A percentile compares a stretch with the other conserved stretches of the same genome.
These are phyloP conservation scores for Aspergillus sp. DNA, from an alignment of 2,329 filamentous ascomycete species.

Conservation along the genomic window DNA sequence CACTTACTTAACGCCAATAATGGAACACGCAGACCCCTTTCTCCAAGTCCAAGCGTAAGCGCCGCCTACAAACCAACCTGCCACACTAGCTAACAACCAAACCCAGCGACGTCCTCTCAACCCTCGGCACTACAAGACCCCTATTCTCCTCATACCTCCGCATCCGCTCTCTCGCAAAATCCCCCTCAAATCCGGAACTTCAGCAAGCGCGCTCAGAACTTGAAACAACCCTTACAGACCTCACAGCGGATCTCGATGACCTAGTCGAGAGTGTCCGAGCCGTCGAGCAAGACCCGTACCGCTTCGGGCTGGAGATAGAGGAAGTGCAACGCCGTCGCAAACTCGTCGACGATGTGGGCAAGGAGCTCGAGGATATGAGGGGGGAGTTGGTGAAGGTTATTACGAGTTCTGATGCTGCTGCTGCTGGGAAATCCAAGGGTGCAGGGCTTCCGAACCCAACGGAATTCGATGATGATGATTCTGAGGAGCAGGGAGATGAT, in stretches of 20 bases:
- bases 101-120: slow-evolving; percentile 78
- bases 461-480: slow-evolving; percentile 53
- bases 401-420: slow-evolving; percentile 32
- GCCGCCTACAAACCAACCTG: neutral
- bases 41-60: slow-evolving; percentile 49
- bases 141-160: slow-evolving; percentile 94
- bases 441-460: slow-evolving; percentile 59
- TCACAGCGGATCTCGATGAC: slow-evolving; percentile 83
- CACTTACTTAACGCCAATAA: slow-evolving; percentile 17
- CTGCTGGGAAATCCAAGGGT: neutral
- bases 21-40: slow-evolving; percentile 46
- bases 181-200: slow-evolving; percentile 68
- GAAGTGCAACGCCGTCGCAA: slow-evolving; percentile 79
- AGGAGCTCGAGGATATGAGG: slow-evolving; percentile 86
- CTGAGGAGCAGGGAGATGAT: slow-evolving; percentile 53
- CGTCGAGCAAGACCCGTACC: slow-evolving; percentile 81
- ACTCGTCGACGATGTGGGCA: slow-evolving; percentile 84
- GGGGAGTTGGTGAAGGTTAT: slow-evolving; percentile 70
- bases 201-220: slow-evolving; percentile 70
- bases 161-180: slow-evolving; percentile 81
- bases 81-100: slow-evolving; percentile 10
- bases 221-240: slow-evolving; percentile 70
- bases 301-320: slow-evolving; percentile 78
- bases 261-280: slow-evolving; percentile 83
- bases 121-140: slow-evolving; percentile 76